Percentiles rank a stretch among this genome's conserved stretches.
These are phyloP conservation scores for Aspergillus sp. DNA, from an alignment of 2,329 filamentous ascomycete genomes.

Conservation along the genomic window DNA sequence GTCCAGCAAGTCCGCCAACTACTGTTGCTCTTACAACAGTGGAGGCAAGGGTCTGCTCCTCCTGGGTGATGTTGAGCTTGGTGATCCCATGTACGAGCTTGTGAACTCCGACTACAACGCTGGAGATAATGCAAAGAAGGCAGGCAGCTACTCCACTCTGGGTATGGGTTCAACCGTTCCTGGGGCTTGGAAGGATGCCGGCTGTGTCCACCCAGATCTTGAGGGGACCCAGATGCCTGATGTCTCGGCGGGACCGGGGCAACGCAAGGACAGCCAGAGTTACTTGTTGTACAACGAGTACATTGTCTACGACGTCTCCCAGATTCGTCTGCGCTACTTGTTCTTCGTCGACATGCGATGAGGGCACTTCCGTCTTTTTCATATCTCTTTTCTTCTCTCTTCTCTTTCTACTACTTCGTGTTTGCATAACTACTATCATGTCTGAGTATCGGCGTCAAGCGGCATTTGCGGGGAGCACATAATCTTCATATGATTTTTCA, in stretches of 20 bases:
- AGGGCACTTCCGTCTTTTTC: not conserved
- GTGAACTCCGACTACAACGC: constrained; percentile 64
- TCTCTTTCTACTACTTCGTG: not conserved
- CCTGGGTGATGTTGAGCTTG: constrained; percentile 83
- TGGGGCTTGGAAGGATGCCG: constrained; percentile 74
- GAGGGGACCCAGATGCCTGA: constrained; percentile 68
- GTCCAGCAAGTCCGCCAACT: constrained; percentile 79
- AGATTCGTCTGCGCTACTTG: constrained; percentile 52
- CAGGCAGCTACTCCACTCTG: constrained; percentile 69
- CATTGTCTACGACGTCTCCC: constrained; percentile 55
- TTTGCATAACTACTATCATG: not conserved
- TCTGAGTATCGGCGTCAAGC: not conserved
- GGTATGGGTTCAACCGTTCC: constrained; percentile 71
- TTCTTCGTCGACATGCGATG: constrained; percentile 47
- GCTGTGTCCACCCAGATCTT: constrained; percentile 65
- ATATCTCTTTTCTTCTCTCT: not conserved
- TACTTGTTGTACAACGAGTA: constrained; percentile 50
- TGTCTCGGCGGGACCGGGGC: constrained; percentile 15
- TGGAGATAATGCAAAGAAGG: constrained; percentile 62
- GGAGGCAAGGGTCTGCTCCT: constrained; percentile 74
- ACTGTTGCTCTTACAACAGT: constrained; percentile 68
- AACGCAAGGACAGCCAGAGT: not conserved
- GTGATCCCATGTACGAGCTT: constrained; percentile 72
- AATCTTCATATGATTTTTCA: not conserved
- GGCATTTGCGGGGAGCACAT: not conserved